These are phyloP conservation scores for Synchytrium microbalum DNA, from an alignment of 371 early-diverging fungal genomes.

Conservation along the genomic window DNA sequence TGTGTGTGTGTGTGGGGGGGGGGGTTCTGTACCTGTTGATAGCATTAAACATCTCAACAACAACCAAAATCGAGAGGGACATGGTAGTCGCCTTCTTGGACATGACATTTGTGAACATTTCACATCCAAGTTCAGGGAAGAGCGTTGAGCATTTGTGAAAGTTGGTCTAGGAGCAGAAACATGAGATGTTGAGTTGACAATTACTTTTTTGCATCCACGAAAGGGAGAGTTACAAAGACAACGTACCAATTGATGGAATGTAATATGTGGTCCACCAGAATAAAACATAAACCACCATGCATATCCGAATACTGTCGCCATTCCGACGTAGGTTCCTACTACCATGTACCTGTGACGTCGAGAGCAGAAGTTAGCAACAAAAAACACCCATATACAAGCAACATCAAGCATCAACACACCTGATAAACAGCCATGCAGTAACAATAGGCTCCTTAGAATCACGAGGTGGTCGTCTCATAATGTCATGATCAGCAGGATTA, in stretches of 20 bases:
- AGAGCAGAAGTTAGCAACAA: too few species aligned
- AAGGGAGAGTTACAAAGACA: slow-evolving; percentile 2
- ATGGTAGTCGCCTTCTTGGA: slow-evolving; percentile 90
- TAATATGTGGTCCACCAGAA: slow-evolving; percentile 73
- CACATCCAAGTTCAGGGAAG: slow-evolving; percentile 87
- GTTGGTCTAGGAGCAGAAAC: slow-evolving; percentile 48
- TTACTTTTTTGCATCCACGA: neutral
- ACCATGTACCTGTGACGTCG: slow-evolving; percentile 81
- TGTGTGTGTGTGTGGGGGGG: too few species aligned
- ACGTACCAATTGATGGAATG: slow-evolving; percentile 73
- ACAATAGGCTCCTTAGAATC: slow-evolving; percentile 79
- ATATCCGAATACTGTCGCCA: slow-evolving; percentile 91
- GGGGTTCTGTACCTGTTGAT: slow-evolving; percentile 53
- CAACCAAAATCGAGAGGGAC: slow-evolving; percentile 88
- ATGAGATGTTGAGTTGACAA: slow-evolving; percentile 4
- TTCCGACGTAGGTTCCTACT: slow-evolving; percentile 87
- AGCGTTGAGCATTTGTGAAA: slow-evolving; percentile 79
- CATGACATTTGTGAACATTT: slow-evolving; percentile 71
- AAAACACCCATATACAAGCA: too few species aligned
- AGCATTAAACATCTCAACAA: slow-evolving; percentile 97
- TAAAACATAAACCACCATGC: slow-evolving; percentile 98
- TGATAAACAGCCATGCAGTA: slow-evolving; percentile 86
- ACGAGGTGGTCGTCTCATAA: slow-evolving; percentile 89
- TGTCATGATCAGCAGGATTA: slow-evolving; percentile 90
- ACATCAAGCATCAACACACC: too few species aligned